Conservation (phyloP, 148 eudicot genomes). For the Gaultheria prostrata region DNA sequence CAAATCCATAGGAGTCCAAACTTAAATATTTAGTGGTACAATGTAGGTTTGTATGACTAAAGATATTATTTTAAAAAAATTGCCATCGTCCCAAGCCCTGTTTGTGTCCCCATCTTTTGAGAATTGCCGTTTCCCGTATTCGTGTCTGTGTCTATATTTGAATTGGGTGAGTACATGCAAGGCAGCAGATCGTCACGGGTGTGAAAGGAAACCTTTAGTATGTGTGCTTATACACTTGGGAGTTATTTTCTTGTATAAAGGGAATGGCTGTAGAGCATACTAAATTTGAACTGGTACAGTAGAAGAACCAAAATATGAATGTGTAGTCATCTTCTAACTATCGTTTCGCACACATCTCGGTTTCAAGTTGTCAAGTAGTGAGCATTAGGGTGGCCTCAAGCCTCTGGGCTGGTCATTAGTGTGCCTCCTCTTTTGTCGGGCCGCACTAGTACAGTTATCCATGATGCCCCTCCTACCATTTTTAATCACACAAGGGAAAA, state of each 20-base stretch:
- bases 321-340: not conserved
- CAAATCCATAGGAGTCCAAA: not conserved
- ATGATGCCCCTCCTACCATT: not conserved
- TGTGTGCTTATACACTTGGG: not conserved
- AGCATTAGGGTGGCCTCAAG: not conserved
- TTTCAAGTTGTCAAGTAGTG: not conserved
- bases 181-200: not conserved
- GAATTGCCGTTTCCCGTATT: too few species aligned
- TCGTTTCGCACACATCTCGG: not conserved
- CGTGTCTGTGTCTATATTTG: not conserved
- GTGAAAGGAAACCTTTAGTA: not conserved
- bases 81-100: too few species aligned
- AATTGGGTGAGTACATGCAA: not conserved
- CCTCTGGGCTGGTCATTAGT: not conserved
- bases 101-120: too few species aligned
- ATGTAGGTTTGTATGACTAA: not conserved
- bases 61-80: too few species aligned
- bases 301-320: not conserved
- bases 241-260: not conserved
- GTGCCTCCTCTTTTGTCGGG: not conserved
- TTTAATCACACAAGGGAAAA: not conserved
- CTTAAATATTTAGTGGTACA: not conserved
- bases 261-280: not conserved
- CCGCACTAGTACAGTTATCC: not conserved
- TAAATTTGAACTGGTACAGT: not conserved